Conservation (phyloP, 352 stramenopile genomes). For the Lagenidium sp. region DNA sequence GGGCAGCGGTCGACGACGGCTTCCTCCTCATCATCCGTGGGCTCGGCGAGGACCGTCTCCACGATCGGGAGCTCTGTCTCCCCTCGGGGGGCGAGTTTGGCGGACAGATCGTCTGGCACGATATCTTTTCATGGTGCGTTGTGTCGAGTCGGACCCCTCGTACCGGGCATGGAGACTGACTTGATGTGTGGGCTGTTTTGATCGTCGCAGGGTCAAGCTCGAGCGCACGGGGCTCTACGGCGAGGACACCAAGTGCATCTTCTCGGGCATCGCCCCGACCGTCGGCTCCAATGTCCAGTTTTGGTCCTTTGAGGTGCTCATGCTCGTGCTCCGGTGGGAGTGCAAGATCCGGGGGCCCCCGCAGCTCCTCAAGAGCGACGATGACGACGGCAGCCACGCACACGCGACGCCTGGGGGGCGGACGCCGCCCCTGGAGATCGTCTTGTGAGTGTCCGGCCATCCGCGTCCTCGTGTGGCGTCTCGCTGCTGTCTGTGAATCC, state of each 20-base stretch:
- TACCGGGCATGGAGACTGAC: constrained; percentile 14
- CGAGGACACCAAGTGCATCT: constrained; percentile 20
- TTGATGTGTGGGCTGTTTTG: no score
- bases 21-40: constrained; percentile 16
- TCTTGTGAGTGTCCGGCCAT: constrained; percentile 1
- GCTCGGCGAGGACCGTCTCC: constrained; percentile 20
- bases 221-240: constrained; percentile 17
- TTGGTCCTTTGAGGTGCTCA: constrained; percentile 33
- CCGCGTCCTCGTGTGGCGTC: no score
- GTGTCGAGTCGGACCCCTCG: constrained; percentile 8
- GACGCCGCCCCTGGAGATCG: constrained; percentile 1
- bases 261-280: constrained; percentile 21
- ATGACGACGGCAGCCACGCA: background rate
- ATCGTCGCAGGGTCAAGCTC: no score
- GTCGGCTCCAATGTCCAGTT: constrained; percentile 27
- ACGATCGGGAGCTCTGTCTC: constrained; percentile 16
- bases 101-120: constrained; percentile 14
- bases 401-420: background rate
- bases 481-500: no score
- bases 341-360: constrained; percentile 20
- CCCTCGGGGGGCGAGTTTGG: constrained; percentile 3
- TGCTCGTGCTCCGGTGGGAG: constrained; percentile 32
- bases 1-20: constrained; percentile 2
- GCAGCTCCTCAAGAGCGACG: background rate
- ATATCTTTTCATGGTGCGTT: constrained; percentile 17